Evolutionary conservation across 208 protist genomes (phyloP).

Genomic region (Leishmania turanica): DNA sequence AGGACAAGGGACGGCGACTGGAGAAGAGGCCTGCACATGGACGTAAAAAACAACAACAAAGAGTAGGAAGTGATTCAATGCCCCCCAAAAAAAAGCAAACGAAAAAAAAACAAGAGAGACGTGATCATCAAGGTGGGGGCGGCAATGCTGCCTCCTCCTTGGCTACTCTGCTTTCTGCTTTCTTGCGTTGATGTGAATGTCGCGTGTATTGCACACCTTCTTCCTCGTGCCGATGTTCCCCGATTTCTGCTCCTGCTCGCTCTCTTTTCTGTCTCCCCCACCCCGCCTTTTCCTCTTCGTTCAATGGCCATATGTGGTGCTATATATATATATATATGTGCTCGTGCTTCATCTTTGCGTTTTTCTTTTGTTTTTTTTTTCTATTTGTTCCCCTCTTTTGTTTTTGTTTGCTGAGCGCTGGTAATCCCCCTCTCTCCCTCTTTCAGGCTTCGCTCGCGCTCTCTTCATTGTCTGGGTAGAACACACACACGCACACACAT

Average conservation of each 20-base stretch:
- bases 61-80: neutral
- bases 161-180: neutral
- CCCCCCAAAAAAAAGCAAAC: neutral
- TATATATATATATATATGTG: neutral
- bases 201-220: slow-evolving; percentile 1
- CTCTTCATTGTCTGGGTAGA: neutral
- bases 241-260: neutral
- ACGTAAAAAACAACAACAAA: neutral
- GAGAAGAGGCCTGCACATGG: neutral
- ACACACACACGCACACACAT: neutral
- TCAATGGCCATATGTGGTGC: neutral
- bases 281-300: neutral
- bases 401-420: neutral
- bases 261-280: neutral
- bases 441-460: neutral
- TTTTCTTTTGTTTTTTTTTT: neutral
- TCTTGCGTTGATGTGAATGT: neutral
- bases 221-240: neutral
- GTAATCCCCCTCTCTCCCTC: neutral
- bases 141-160: neutral
- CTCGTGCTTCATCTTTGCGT: neutral
- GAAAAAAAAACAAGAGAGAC: neutral
- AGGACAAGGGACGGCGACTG: neutral
- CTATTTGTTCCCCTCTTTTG: neutral
- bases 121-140: neutral